Conservation (phyloP, 2,329 filamentous ascomycete species). For the Fusarium algeriense region DNA sequence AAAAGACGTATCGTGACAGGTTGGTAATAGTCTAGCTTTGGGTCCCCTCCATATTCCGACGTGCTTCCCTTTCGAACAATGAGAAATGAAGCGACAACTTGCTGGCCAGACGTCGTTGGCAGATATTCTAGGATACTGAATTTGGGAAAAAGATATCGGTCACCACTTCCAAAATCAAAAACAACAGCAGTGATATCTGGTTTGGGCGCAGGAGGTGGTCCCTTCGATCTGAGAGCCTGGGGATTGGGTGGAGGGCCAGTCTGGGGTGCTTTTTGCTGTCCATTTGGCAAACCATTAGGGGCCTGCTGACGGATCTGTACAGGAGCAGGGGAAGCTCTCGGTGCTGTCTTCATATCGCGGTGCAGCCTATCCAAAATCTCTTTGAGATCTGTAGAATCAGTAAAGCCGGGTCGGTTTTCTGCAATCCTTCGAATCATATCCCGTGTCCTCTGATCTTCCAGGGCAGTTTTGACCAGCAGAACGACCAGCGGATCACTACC, state of each 20-base stretch:
- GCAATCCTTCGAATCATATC: constrained; percentile 68
- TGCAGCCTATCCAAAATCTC: constrained; percentile 63
- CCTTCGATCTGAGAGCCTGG: constrained; percentile 71
- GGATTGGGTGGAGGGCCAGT: constrained; percentile 52
- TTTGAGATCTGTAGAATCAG: constrained; percentile 68
- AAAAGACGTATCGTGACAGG: constrained; percentile 75
- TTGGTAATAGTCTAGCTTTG: constrained; percentile 78
- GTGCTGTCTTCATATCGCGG: constrained; percentile 56
- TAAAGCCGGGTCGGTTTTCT: constrained; percentile 62
- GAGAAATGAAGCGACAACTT: constrained; percentile 80
- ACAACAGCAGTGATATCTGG: constrained; percentile 75
- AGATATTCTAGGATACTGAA: constrained; percentile 81
- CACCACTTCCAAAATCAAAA: constrained; percentile 78
- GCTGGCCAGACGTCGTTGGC: constrained; percentile 61
- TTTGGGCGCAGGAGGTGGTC: constrained; percentile 65
- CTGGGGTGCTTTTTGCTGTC: constrained; percentile 43
- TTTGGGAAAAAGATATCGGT: constrained; percentile 83
- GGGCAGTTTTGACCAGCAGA: constrained; percentile 66
- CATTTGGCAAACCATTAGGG: constrained; percentile 52
- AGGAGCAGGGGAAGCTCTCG: constrained; percentile 47
- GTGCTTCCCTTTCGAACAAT: constrained; percentile 78
- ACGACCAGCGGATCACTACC: constrained; percentile 69
- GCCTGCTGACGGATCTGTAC: constrained; percentile 45
- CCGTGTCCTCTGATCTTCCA: constrained; percentile 64
- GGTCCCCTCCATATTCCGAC: constrained; percentile 74